Conservation (phyloP, 805 yeast species). For the Ogataea nitratoaversa region DNA sequence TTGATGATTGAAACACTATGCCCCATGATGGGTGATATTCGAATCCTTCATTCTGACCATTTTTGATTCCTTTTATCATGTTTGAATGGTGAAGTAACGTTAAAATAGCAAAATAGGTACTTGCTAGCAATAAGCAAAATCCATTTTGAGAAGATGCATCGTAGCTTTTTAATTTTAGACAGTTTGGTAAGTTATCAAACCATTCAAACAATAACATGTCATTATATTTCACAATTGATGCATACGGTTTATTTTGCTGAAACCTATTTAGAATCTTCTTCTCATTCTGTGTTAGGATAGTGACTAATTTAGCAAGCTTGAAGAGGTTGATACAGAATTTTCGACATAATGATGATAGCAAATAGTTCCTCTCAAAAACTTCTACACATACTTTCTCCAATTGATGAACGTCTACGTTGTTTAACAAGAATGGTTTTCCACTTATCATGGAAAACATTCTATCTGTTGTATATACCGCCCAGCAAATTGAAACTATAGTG, state of each 20-base stretch:
- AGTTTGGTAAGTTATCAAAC: constrained; percentile 8
- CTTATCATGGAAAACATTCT: constrained; percentile 3
- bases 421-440: constrained; percentile 6
- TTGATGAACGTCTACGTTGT: background rate
- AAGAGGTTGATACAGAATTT: constrained; percentile 4
- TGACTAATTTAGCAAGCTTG: constrained; percentile 5
- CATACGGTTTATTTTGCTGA: background rate
- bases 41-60: background rate
- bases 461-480: constrained; percentile 8
- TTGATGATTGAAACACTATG: constrained; percentile 12
- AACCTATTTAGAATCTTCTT: constrained; percentile 1
- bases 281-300: constrained; percentile 4
- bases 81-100: constrained; percentile 7
- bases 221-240: constrained; percentile 6
- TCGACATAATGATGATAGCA: constrained; percentile 2
- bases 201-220: constrained; percentile 8
- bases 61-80: background rate
- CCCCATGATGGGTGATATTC: constrained; percentile 20
- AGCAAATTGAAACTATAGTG: constrained; percentile 4
- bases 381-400: constrained; percentile 1
- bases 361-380: constrained; percentile 4
- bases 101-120: constrained; percentile 5
- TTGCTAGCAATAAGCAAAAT: constrained; percentile 2
- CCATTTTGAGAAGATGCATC: background rate
- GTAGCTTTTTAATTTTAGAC: constrained; percentile 3